phyloP scores from a whole-genome alignment of 2,329 filamentous ascomycete species.

The Zalaria sp. region DNA sequence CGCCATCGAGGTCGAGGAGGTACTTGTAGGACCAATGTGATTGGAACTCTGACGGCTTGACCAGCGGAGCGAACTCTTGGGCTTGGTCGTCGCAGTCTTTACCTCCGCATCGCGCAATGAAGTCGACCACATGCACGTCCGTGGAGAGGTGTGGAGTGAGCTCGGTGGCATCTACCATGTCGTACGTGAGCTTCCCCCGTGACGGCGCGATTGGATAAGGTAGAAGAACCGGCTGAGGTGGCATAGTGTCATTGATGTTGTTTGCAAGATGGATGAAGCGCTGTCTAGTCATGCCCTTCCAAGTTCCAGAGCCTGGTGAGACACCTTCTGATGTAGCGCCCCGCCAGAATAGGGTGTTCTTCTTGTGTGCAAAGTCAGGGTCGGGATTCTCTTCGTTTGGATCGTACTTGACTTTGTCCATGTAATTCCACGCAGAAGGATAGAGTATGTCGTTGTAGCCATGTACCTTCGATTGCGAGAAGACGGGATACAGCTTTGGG shows the following conservation, averaged over 20 bases:
- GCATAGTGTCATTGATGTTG: conserved; percentile 35
- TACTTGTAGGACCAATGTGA: conserved; percentile 53
- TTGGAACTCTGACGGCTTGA: conserved; percentile 35
- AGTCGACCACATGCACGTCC: conserved; percentile 46
- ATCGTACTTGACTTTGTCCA: conserved; percentile 40
- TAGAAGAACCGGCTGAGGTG: conserved; percentile 43
- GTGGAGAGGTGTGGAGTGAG: conserved; percentile 41
- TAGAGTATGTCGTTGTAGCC: conserved; percentile 68
- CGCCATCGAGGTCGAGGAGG: conserved; percentile 57
- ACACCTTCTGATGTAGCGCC: conserved; percentile 48
- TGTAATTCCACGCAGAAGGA: conserved; percentile 49
- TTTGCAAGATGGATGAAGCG: conserved; percentile 58
- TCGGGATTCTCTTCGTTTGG: conserved; percentile 39
- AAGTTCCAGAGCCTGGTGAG: conserved; percentile 36
- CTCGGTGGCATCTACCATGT: conserved; percentile 36
- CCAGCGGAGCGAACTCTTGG: conserved; percentile 35
- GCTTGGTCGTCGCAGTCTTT: conserved; percentile 39
- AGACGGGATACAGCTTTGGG: conserved; percentile 55
- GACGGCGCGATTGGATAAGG: conserved; percentile 23
- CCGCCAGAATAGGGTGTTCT: conserved; percentile 58
- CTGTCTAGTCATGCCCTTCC: conserved; percentile 54
- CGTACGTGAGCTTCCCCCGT: conserved; percentile 38
- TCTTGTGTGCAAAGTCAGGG: conserved; percentile 44
- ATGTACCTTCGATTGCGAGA: conserved; percentile 58
- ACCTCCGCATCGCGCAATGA: conserved; percentile 41